phyloP scores from a whole-genome alignment of 495 filamentous ascomycete species.

The Thermothielavioides terrestris region DNA sequence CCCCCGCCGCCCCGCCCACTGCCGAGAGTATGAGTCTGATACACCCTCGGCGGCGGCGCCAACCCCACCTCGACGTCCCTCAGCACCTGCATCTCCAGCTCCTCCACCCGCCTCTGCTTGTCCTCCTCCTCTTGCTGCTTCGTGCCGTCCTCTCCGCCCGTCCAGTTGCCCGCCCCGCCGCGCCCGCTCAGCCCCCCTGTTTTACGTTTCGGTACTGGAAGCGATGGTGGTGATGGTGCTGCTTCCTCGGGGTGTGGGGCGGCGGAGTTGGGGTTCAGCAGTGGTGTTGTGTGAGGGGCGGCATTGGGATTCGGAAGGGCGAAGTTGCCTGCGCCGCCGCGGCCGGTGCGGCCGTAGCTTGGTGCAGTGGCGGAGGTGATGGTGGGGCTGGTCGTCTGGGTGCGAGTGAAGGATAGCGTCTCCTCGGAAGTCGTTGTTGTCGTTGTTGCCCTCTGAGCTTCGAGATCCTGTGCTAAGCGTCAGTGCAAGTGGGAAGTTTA shows the following conservation, averaged over 20 bases:
- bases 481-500: background rate
- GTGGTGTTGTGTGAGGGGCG: too few relatives aligned
- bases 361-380: conserved; percentile 6
- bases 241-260: conserved; percentile 17
- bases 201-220: conserved; percentile 3
- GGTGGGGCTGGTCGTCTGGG: conserved; percentile 5
- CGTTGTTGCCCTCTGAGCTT: conserved; percentile 29
- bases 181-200: conserved; percentile 30
- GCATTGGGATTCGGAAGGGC: background rate
- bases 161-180: conserved; percentile 54
- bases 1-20: conserved; percentile 12
- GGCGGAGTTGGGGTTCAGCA: conserved; percentile 25
- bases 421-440: too few relatives aligned
- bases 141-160: conserved; percentile 16
- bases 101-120: conserved; percentile 22
- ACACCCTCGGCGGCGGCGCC: conserved; percentile 27
- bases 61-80: conserved; percentile 40
- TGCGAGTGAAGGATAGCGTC: background rate
- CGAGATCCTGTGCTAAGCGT: conserved; percentile 30
- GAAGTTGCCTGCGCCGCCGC: conserved; percentile 52
- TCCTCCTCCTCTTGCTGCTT: conserved; percentile 20
- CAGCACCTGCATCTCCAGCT: conserved; percentile 30
- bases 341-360: conserved; percentile 44
- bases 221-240: background rate
- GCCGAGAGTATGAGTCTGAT: too few relatives aligned